Evolutionary conservation across 306 rosid genomes (phyloP).

Genomic region (Cucumis cinereus): DNA sequence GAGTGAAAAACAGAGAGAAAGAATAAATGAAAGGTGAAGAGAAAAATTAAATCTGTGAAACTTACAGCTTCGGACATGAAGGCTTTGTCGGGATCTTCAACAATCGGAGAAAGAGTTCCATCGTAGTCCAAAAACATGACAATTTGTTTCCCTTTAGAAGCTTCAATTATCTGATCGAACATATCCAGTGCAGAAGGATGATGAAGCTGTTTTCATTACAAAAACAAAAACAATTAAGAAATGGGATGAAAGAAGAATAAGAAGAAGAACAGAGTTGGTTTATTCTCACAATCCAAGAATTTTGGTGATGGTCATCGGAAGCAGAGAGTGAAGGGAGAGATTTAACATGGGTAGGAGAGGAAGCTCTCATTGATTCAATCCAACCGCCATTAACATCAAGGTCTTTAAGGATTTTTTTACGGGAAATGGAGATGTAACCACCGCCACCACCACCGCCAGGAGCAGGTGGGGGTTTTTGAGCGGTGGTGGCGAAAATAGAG

Average conservation of each 20-base stretch:
- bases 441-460: constrained; percentile 11
- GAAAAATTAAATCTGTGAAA: neutral
- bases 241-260: no score
- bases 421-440: constrained; percentile 51
- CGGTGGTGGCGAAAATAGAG: constrained; percentile 20
- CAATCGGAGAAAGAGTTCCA: constrained; percentile 90
- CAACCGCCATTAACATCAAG: constrained; percentile 60
- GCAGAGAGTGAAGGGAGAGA: constrained; percentile 31
- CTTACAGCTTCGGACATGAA: constrained; percentile 74
- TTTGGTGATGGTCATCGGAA: constrained; percentile 18
- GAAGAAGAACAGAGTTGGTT: neutral
- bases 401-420: constrained; percentile 42
- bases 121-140: constrained; percentile 90
- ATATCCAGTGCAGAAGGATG: constrained; percentile 85
- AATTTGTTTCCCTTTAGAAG: constrained; percentile 67
- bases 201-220: constrained; percentile 26
- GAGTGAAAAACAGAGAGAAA: neutral
- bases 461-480: constrained; percentile 40
- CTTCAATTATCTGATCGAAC: constrained; percentile 66
- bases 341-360: constrained; percentile 70
- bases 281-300: constrained; percentile 59
- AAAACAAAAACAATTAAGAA: neutral
- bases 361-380: constrained; percentile 89
- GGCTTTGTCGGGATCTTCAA: constrained; percentile 74
- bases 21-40: neutral